phyloP scores from a whole-genome alignment of 257 asterid genomes.

The Misopates orontium region DNA sequence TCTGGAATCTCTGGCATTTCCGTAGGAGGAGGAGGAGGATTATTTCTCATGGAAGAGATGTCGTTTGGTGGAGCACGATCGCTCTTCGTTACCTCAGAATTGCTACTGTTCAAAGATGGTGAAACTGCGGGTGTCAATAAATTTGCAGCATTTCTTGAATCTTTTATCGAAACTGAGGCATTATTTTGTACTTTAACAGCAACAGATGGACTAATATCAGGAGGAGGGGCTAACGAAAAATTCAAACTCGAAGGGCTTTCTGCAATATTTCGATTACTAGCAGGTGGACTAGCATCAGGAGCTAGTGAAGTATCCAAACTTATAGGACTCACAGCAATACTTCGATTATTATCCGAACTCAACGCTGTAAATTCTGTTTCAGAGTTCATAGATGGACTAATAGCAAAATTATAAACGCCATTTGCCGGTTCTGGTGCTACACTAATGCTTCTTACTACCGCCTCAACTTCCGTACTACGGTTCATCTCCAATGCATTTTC shows the following conservation, averaged over 20 bases:
- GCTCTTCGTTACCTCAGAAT: not conserved
- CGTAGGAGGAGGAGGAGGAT: constrained; percentile 22
- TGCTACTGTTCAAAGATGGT: constrained; percentile 21
- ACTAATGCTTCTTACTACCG: constrained; percentile 15
- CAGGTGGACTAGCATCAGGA: constrained; percentile 12
- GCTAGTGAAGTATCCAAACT: not conserved
- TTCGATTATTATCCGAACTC: no score
- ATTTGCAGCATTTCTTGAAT: constrained; percentile 4
- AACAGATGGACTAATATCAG: constrained; percentile 12
- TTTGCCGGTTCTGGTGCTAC: constrained; percentile 24
- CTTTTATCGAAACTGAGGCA: not conserved
- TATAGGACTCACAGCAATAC: not conserved
- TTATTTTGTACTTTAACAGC: not conserved
- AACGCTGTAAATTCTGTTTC: not conserved
- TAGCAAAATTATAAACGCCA: not conserved
- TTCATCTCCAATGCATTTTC: constrained; percentile 14
- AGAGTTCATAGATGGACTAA: not conserved
- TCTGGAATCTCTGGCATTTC: constrained; percentile 22
- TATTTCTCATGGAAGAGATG: constrained; percentile 9
- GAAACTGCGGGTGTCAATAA: constrained; percentile 22
- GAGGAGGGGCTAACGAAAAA: not conserved
- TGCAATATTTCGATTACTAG: not conserved
- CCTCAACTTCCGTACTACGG: constrained; percentile 16
- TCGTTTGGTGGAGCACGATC: not conserved
- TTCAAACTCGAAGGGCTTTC: not conserved